Percentiles rank a stretch among this genome's conserved stretches.
These are phyloP conservation scores for Porphyrellus cyaneotinctus DNA, from an alignment of 768 basidiomycete species.

Conservation along the genomic window DNA sequence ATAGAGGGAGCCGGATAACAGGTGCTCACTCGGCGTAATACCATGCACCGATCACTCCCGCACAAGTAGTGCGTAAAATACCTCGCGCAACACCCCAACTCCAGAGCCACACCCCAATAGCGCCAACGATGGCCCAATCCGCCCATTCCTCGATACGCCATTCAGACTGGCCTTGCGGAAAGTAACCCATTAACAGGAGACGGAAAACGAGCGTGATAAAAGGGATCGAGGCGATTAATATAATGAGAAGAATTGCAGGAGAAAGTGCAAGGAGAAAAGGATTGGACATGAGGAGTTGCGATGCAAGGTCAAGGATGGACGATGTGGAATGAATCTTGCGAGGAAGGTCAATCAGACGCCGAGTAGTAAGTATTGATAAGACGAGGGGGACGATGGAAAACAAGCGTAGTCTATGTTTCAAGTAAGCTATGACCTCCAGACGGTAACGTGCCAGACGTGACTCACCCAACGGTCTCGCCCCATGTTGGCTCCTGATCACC, in stretches of 20 bases:
- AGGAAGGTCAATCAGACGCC: constrained; percentile 69
- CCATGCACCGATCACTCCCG: constrained; percentile 88
- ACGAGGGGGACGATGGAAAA: constrained; percentile 74
- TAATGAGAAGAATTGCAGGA: constrained; percentile 62
- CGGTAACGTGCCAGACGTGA: constrained; percentile 4
- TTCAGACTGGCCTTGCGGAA: constrained; percentile 39
- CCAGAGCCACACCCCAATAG: constrained; percentile 61
- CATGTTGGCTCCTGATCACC: constrained; percentile 58
- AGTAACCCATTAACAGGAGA: constrained; percentile 66
- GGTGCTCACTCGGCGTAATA: constrained; percentile 66
- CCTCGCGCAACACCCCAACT: constrained; percentile 78
- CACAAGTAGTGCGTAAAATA: constrained; percentile 66
- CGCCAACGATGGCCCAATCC: constrained; percentile 66
- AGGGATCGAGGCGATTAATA: constrained; percentile 70
- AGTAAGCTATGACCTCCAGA: constrained; percentile 8
- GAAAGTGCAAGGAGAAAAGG: constrained; percentile 75
- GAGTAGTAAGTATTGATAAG: constrained; percentile 65
- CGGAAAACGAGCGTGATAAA: constrained; percentile 78
- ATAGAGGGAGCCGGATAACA: background rate
- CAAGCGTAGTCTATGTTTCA: constrained; percentile 40
- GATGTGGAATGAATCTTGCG: constrained; percentile 66
- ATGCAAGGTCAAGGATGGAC: constrained; percentile 53
- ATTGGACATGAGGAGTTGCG: constrained; percentile 63
- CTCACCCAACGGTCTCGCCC: constrained; percentile 80
- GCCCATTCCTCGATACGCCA: constrained; percentile 62